Base-by-base conservation (phyloP, 1,284 basidiomycete genomes). In the Ceratobasidium sp. region DNA sequence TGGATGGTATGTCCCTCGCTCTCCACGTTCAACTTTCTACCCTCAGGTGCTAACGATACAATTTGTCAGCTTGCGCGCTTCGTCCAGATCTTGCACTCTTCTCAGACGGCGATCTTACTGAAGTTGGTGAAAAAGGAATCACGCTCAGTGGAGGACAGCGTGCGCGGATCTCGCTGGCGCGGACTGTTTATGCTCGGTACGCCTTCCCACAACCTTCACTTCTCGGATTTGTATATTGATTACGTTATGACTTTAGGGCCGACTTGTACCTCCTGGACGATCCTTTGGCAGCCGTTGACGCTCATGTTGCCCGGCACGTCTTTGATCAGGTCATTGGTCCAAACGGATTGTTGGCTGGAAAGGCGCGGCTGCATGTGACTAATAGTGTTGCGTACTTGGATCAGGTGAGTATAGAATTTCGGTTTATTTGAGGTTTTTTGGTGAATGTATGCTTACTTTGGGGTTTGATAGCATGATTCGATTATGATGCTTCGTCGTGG, bases 241-340 rank as follows among this genome's bases (percentile, higher is more conserved):
- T 82, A 7, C 12, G 40, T 33, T 4, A 33, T 33, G 33, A 33
- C 33, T 61, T 33, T 0, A 86, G 89, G 88, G 90, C 91, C 1
- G 92, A 93, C 78, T 81, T 87, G 85, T 87, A 87, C 44, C 85
- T 90, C 40, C 82, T 90, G 1, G 89, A 90, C 78, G 89, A 90
- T 77, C 87, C 88, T 1, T 88, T 95, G 1, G 84, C 84, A 18
- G 90, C 91, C 15, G 90, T 92, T 20, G 92, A 95, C 81, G 91
- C 93, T 23, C 94, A 95, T 82, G 94, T 95, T 69, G 92, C 91
- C 49, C 88, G 89, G 40, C 91, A 91, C 81, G 84, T 91, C 18
- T 90, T 91, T 76, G 95, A 97, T 82, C 89, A 95, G 66, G 95
- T 98, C 49, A 94, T 98, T 79, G 97, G 97, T 2, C 96, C 97